A percentile compares a stretch with the other conserved stretches of the same genome.
Conservation (phyloP, 2,329 filamentous ascomycete genomes). For the Apiospora kogelbergensis region DNA sequence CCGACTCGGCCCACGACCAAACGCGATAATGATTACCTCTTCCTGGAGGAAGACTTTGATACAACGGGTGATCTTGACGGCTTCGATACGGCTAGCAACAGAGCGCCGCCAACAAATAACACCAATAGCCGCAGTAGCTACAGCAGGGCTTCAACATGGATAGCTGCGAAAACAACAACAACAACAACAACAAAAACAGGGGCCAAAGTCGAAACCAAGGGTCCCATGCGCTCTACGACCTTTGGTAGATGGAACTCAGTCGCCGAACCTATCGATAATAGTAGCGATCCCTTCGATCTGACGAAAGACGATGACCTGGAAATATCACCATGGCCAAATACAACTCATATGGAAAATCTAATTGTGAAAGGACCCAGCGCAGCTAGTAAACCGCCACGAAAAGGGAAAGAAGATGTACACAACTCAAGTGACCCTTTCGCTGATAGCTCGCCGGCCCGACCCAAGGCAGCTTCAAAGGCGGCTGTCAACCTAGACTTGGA, state of each 20-base stretch:
- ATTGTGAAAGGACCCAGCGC: background rate
- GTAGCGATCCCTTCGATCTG: slow-evolving; percentile 24
- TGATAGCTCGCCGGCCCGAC: slow-evolving; percentile 13
- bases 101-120: background rate
- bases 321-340: slow-evolving; percentile 25
- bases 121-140: background rate
- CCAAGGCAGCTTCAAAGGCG: background rate
- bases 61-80: slow-evolving; percentile 37
- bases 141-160: slow-evolving; percentile 14
- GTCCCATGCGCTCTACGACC: slow-evolving; percentile 14
- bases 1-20: background rate
- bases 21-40: slow-evolving; percentile 28
- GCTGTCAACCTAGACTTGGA: slow-evolving; percentile 23
- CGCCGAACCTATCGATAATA: slow-evolving; percentile 29
- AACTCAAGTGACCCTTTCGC: slow-evolving; percentile 3
- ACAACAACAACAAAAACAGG: background rate
- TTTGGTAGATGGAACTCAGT: slow-evolving; percentile 23
- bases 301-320: slow-evolving; percentile 14
- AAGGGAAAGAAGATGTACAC: background rate
- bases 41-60: slow-evolving; percentile 43
- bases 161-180: slow-evolving; percentile 8
- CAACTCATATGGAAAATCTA: slow-evolving; percentile 12
- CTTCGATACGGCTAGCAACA: slow-evolving; percentile 10
- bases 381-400: background rate
- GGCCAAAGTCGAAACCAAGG: background rate